Evolutionary conservation across 2,329 filamentous ascomycete genomes (phyloP), one percentile per base, ranked within the genome.

Genomic region (Colletotrichum liriopes): DNA sequence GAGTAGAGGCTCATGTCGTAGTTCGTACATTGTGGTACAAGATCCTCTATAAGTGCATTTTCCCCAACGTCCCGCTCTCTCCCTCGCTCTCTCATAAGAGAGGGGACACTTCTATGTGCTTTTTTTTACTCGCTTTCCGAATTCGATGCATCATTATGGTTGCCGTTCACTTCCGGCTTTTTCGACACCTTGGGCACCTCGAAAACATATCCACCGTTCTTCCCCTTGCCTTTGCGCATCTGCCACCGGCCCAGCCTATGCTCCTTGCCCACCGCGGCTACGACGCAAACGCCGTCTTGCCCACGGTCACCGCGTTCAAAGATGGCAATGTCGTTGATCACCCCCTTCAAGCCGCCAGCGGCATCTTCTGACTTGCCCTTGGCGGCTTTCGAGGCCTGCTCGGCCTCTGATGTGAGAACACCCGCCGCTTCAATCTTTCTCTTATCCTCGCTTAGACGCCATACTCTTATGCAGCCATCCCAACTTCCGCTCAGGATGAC

Each of bases 401-500:
- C 73, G 7, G 66, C 70, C 55, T 72, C 70, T 37, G 70, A 72
- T 61, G 70, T 70, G 39, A 96, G 84, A 1, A 90, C 86, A 1
- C 94, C 95, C 9, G 94, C 82, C 0, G 90, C 84, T 77, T 96
- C 92, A 55, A 99, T 89, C 74, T 88, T 91, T 80, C 90, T 90
- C 84, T 95, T 96, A 80, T 98, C 96, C 52, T 94, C 90, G 65
- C 91, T 93, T 26, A 99, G 87, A 73, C 89, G 91, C 96, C 96
- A 99, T 6, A 92, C 92, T 61, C 96, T 88, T 70, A 99, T 88
- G 81, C 90, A 91, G 2, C 96, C 96, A 79, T 97, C 96, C 95
- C 96, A 99, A 82, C 94, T 98, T 41, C 96, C 96, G 75, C 92
- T 97, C 62, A 99, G 86, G 68, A 99, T 90, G 62, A 98, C 86